Evolutionary conservation across 2,329 filamentous ascomycete genomes (phyloP).

Genomic region (Pyricularia sp.): DNA sequence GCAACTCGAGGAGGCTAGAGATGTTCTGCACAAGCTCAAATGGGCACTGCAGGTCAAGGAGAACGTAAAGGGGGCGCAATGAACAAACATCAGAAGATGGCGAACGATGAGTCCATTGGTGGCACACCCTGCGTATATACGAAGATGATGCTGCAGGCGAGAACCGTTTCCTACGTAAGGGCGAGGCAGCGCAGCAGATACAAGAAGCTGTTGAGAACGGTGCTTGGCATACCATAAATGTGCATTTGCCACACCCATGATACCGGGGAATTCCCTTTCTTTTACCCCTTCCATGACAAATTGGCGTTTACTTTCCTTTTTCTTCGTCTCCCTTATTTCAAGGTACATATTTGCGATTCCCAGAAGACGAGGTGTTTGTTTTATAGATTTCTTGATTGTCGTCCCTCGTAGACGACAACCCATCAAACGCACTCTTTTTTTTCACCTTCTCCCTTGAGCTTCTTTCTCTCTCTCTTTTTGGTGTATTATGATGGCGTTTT

Average conservation of each 20-base stretch:
- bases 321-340: neutral
- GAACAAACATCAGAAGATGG: neutral
- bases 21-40: slow-evolving; percentile 57
- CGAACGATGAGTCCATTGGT: neutral
- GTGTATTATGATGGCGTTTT: neutral
- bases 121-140: neutral
- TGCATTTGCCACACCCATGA: neutral
- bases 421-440: neutral
- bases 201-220: neutral
- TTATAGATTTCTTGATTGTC: neutral
- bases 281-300: neutral
- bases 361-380: neutral
- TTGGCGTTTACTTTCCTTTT: neutral
- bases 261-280: neutral
- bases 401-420: neutral
- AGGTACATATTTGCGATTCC: neutral
- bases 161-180: neutral
- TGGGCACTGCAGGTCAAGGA: slow-evolving; percentile 65
- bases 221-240: neutral
- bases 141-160: neutral
- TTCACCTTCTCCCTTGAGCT: neutral
- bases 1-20: slow-evolving; percentile 47
- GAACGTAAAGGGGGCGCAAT: slow-evolving; percentile 28
- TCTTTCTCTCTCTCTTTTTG: neutral
- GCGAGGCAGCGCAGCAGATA: neutral